Conservation (phyloP, 2,329 filamentous ascomycete genomes). For the Ophiostoma pallidulum region DNA sequence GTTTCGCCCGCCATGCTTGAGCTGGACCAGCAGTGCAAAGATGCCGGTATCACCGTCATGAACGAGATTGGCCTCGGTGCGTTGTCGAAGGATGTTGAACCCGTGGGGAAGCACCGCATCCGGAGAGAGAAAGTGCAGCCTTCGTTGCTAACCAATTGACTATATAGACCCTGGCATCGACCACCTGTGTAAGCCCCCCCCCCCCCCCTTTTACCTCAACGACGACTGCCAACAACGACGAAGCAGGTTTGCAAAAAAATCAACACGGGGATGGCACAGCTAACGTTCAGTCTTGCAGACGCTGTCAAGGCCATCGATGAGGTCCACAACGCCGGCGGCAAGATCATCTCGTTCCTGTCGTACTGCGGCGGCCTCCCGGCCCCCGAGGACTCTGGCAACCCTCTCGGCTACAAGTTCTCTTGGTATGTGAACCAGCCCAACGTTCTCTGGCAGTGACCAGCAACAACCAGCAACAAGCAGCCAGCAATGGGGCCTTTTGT, state of each 20-base stretch:
- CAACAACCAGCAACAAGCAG: too few species aligned
- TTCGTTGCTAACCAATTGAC: constrained; percentile 15
- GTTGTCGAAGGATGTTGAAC: not conserved
- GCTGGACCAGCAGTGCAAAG: constrained; percentile 73
- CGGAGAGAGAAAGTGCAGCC: too few species aligned
- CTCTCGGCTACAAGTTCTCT: constrained; percentile 88
- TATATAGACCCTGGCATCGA: constrained; percentile 58
- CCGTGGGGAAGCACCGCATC: not conserved
- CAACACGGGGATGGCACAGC: not conserved
- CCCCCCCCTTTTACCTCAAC: too few species aligned
- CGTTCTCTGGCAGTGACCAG: too few species aligned
- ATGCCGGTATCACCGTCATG: constrained; percentile 91
- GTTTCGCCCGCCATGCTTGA: constrained; percentile 88
- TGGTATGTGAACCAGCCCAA: constrained; percentile 29
- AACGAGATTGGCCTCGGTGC: constrained; percentile 74
- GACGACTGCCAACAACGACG: too few species aligned
- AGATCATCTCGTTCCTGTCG: constrained; percentile 70
- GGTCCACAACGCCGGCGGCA: constrained; percentile 80
- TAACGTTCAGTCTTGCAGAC: constrained; percentile 39
- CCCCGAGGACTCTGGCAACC: constrained; percentile 71
- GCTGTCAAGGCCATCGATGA: constrained; percentile 81
- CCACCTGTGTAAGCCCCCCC: constrained; percentile 37
- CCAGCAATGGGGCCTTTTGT: too few species aligned
- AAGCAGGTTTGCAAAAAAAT: too few species aligned
- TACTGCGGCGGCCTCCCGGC: constrained; percentile 77